These are phyloP conservation scores for Neocatenulostroma microsporum DNA, from an alignment of 2,329 filamentous ascomycete species.

Conservation along the genomic window DNA sequence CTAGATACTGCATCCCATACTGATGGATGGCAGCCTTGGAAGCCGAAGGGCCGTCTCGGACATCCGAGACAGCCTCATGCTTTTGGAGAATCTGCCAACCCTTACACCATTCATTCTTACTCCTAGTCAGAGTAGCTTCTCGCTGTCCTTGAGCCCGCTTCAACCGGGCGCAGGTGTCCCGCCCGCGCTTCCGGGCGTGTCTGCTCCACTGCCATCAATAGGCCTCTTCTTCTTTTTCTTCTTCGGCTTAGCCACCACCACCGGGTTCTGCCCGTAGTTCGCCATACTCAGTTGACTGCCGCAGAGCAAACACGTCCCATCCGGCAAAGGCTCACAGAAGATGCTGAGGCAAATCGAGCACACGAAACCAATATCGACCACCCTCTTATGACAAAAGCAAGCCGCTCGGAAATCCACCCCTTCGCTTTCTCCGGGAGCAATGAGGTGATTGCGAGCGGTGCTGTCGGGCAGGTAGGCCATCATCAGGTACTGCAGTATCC, in stretches of 20 bases:
- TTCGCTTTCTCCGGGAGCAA: constrained; percentile 67
- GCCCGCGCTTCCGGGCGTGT: constrained; percentile 22
- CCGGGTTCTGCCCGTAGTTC: constrained; percentile 66
- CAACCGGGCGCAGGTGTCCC: constrained; percentile 23
- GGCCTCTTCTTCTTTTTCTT: constrained; percentile 59
- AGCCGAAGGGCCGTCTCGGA: too few species aligned
- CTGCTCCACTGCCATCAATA: constrained; percentile 40
- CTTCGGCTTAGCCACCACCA: constrained; percentile 63
- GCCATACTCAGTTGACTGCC: constrained; percentile 71
- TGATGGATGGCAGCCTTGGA: too few species aligned
- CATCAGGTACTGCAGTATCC: constrained; percentile 87
- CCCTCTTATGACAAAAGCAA: constrained; percentile 89
- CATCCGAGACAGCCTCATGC: too few species aligned
- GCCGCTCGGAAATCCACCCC: constrained; percentile 95
- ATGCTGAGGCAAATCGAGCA: constrained; percentile 96
- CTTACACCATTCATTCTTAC: too few species aligned
- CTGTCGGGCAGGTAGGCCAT: constrained; percentile 76
- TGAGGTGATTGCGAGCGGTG: constrained; percentile 54
- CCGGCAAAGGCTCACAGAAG: constrained; percentile 62
- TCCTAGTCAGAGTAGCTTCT: too few species aligned
- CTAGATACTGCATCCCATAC: too few species aligned
- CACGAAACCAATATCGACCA: constrained; percentile 88
- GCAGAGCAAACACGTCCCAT: constrained; percentile 71
- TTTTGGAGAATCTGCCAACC: too few species aligned
- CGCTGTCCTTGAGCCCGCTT: too few species aligned